Base-by-base conservation (phyloP, 768 basidiomycete genomes). In the Zangia roseola region DNA sequence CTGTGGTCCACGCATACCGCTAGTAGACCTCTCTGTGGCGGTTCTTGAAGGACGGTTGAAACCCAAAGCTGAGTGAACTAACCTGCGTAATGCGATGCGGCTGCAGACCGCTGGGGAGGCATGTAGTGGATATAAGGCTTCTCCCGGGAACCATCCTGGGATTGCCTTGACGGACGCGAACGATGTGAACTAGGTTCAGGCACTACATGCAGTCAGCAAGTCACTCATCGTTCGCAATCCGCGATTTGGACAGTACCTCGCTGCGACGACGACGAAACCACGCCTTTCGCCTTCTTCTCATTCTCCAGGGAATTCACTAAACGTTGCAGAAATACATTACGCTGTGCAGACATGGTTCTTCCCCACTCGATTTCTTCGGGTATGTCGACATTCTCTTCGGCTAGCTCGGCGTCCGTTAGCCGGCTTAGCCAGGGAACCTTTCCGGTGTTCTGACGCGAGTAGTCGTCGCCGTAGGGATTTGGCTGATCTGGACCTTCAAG, bases 341-440 rank as follows among this genome's bases (percentile, higher is more conserved):
- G 76, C 34, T 83, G 76, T 31, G 73, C 70, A 26, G 86, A 83
- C 91, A 92, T 94, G 58, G 71, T 71, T 52, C 67, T 74, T 17
- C 88, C 93, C 81, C 86, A 92, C 42, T 83, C 80, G 33, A 88
- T 70, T 69, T 95, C 93, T 45, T 87, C 86, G 10, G 64, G 57
- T 0, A 85, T 83, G 63, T 95, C 92, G 31, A 90, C 72, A 60
- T 95, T 93, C 72, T 94, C 90, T 43, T 64, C 63, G 6, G 63
- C 64, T 61, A 76, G 68, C 58, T 91, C 83, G 24, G 74, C 72
- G 30, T 74, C 72, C 37, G 75, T 76, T 40, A 90, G 70, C 28
- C 72, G 71, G 36, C 76, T 76, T 50, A 91, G 63, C 54, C 72
- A 67, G 8, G 89, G 88, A 25, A 83, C 83, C 68, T 84, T 88